phyloP scores from a whole-genome alignment of 306 rosid species.

The Quercus mongolica region DNA sequence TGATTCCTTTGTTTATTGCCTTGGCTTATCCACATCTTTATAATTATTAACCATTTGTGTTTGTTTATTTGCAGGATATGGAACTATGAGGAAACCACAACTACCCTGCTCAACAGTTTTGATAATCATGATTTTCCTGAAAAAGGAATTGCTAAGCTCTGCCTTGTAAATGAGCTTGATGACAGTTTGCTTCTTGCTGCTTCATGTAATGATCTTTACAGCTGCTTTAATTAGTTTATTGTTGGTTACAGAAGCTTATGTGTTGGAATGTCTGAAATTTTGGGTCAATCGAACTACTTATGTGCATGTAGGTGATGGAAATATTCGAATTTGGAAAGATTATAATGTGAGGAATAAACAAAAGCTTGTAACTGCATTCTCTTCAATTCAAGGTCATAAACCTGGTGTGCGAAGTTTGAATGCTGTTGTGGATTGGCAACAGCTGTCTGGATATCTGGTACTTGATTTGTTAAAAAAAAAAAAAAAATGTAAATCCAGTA shows the following conservation, averaged over 20 bases:
- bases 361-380: conserved; percentile 95
- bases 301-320: conserved; percentile 70
- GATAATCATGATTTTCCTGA: conserved; percentile 88
- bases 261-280: conserved; percentile 6
- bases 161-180: conserved; percentile 94
- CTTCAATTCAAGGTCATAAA: conserved; percentile 87
- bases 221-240: conserved; percentile 10
- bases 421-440: conserved; percentile 99
- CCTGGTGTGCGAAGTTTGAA: conserved; percentile 81
- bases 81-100: conserved; percentile 80
- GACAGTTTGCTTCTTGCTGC: conserved; percentile 97
- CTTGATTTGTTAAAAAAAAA: background rate
- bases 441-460: conserved; percentile 95
- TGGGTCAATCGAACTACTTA: conserved; percentile 11
- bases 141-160: conserved; percentile 89
- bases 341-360: conserved; percentile 69
- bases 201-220: conserved; percentile 62
- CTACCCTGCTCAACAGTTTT: conserved; percentile 80
- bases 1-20: background rate
- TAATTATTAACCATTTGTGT: conserved; percentile 20
- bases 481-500: background rate
- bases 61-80: conserved; percentile 56
- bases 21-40: background rate
- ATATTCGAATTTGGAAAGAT: conserved; percentile 91
- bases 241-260: background rate